These are phyloP conservation scores for Sclerotinia borealis DNA, from an alignment of 2,329 filamentous ascomycete genomes.

Conservation along the genomic window DNA sequence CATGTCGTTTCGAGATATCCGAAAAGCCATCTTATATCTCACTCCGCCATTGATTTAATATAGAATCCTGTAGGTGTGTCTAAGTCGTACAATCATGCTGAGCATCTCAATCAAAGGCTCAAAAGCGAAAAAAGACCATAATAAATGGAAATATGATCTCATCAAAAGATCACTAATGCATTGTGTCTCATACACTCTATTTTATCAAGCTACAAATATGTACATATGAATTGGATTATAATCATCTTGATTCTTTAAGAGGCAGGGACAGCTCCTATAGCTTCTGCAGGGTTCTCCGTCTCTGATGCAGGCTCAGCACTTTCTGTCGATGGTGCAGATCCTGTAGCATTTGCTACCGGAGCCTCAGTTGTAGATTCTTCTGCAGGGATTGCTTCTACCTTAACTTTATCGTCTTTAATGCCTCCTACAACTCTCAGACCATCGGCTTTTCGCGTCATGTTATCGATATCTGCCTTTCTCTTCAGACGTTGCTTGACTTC, in stretches of 20 bases:
- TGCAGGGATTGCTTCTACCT: slow-evolving; percentile 16
- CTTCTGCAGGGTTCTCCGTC: slow-evolving; percentile 12
- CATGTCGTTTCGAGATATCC: background rate
- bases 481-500: slow-evolving; percentile 53
- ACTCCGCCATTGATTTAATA: background rate
- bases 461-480: slow-evolving; percentile 31
- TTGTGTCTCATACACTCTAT: background rate
- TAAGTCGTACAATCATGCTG: background rate
- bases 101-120: background rate
- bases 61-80: background rate
- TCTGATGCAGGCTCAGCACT: background rate
- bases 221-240: background rate
- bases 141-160: background rate
- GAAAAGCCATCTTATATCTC: background rate
- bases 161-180: background rate
- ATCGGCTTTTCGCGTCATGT: slow-evolving; percentile 24
- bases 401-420: slow-evolving; percentile 21
- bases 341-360: background rate
- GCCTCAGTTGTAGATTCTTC: slow-evolving; percentile 2
- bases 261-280: slow-evolving; percentile 22
- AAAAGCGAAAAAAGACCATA: background rate
- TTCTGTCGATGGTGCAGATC: background rate
- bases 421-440: slow-evolving; percentile 30
- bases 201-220: slow-evolving; percentile 2
- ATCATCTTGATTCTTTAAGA: slow-evolving; percentile 20